Percentiles rank a stretch among this genome's conserved stretches.
phyloP scores from a whole-genome alignment of 1,139 yeast genomes.

The Sugiyamaella paludigena region DNA sequence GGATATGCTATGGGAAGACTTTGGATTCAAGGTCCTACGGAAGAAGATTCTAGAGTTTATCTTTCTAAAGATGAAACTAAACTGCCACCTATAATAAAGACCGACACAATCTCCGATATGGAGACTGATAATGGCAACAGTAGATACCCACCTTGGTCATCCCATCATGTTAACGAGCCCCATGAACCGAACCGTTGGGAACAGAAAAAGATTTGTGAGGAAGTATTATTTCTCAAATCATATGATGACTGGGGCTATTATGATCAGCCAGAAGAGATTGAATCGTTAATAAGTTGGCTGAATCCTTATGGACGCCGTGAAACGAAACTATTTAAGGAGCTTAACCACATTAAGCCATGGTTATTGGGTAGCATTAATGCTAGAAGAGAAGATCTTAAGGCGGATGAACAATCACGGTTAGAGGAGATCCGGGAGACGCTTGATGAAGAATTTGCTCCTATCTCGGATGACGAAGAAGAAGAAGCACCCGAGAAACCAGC shows the following conservation, averaged over 20 bases:
- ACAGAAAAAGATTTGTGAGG: constrained; percentile 66
- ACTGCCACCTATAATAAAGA: not conserved
- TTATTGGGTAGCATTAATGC: constrained; percentile 58
- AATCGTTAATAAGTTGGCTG: constrained; percentile 60
- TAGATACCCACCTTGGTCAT: constrained; percentile 12
- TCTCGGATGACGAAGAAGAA: constrained; percentile 17
- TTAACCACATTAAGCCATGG: constrained; percentile 47
- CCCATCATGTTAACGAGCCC: too few species aligned
- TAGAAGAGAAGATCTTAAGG: constrained; percentile 47
- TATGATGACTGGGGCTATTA: constrained; percentile 67
- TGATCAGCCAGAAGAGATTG: constrained; percentile 61
- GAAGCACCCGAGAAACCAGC: constrained; percentile 8
- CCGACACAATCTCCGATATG: not conserved
- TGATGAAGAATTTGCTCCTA: constrained; percentile 21
- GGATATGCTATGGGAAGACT: constrained; percentile 81
- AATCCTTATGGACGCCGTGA: constrained; percentile 79
- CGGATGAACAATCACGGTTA: constrained; percentile 32
- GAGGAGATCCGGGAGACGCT: constrained; percentile 26
- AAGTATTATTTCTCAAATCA: constrained; percentile 54
- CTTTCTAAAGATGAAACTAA: constrained; percentile 32
- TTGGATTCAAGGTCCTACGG: constrained; percentile 92
- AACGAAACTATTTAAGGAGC: constrained; percentile 60
- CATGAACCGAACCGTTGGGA: constrained; percentile 23
- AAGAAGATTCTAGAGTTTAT: constrained; percentile 53
- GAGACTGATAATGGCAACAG: not conserved